These are phyloP conservation scores for Fusarium papillatum DNA, from an alignment of 2,329 filamentous ascomycete genomes.

Conservation along the genomic window DNA sequence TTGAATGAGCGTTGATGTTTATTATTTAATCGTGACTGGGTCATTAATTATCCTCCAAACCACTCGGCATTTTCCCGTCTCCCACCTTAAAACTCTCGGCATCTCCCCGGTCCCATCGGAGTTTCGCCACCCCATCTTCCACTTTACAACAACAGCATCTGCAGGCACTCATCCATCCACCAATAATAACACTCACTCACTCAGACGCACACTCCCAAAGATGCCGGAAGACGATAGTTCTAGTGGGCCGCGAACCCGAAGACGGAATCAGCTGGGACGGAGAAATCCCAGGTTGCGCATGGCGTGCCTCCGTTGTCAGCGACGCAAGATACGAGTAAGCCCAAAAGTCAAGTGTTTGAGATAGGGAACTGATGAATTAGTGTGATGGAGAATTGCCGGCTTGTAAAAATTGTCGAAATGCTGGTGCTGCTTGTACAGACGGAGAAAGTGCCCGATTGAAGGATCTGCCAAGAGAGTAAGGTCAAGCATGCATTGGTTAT, in stretches of 20 bases:
- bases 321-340: slow-evolving; percentile 62
- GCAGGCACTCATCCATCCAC: neutral
- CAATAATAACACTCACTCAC: neutral
- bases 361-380: slow-evolving; percentile 42
- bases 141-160: neutral
- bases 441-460: slow-evolving; percentile 56
- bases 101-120: slow-evolving; percentile 29
- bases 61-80: slow-evolving; percentile 23
- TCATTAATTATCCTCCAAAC: neutral
- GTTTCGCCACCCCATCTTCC: slow-evolving; percentile 21
- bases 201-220: neutral
- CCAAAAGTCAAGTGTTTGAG: fast-evolving
- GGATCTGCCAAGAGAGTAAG: slow-evolving; percentile 58
- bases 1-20: neutral
- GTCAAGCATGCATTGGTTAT: neutral
- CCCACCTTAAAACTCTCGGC: slow-evolving; percentile 16
- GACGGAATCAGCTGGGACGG: slow-evolving; percentile 31
- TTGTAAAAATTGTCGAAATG: slow-evolving; percentile 59
- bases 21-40: neutral
- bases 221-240: slow-evolving; percentile 28
- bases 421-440: slow-evolving; percentile 56
- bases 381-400: slow-evolving; percentile 59
- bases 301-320: slow-evolving; percentile 56
- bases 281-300: slow-evolving; percentile 47
- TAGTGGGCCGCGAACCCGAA: slow-evolving; percentile 14